These are phyloP conservation scores for Penicillium verhagenii DNA, from an alignment of 495 filamentous ascomycete genomes.

Conservation along the genomic window DNA sequence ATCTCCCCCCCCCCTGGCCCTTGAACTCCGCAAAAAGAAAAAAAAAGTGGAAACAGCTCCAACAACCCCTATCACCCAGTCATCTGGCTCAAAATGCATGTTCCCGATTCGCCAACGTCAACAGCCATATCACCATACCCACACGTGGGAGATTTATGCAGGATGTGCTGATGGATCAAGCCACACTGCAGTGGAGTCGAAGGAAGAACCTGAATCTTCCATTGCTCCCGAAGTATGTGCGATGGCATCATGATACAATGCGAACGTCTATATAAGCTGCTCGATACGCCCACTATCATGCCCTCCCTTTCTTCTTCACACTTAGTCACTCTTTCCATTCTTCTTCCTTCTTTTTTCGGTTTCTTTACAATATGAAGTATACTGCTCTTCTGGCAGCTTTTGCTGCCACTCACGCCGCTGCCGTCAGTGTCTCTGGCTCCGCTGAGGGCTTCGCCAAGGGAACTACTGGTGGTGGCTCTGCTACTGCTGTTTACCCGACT, in stretches of 20 bases:
- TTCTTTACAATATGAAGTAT: slow-evolving; percentile 19
- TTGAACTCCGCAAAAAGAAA: not conserved
- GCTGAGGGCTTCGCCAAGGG: slow-evolving; percentile 44
- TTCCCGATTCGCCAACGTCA: too few species aligned
- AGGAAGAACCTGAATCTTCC: not conserved
- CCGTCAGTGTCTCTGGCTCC: slow-evolving; percentile 33
- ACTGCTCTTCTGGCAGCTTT: slow-evolving; percentile 19
- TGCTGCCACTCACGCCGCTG: slow-evolving; percentile 27
- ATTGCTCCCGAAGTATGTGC: not conserved
- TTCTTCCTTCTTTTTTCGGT: slow-evolving; percentile 1
- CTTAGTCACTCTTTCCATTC: not conserved
- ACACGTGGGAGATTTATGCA: not conserved
- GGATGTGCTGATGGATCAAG: not conserved
- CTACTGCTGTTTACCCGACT: slow-evolving; percentile 37
- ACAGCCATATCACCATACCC: too few species aligned
- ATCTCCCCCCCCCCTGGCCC: not conserved
- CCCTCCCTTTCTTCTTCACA: not conserved
- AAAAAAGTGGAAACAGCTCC: not conserved
- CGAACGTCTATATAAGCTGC: slow-evolving; percentile 1
- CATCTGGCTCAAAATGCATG: too few species aligned
- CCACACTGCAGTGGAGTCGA: not conserved
- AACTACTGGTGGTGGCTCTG: slow-evolving; percentile 40
- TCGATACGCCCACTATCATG: not conserved
- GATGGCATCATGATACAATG: not conserved
- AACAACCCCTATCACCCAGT: not conserved